Evolutionary conservation across 164 flowering plant genomes (phyloP), one percentile per base, ranked within the genome.

Genomic region (Liriodendron chinense): DNA sequence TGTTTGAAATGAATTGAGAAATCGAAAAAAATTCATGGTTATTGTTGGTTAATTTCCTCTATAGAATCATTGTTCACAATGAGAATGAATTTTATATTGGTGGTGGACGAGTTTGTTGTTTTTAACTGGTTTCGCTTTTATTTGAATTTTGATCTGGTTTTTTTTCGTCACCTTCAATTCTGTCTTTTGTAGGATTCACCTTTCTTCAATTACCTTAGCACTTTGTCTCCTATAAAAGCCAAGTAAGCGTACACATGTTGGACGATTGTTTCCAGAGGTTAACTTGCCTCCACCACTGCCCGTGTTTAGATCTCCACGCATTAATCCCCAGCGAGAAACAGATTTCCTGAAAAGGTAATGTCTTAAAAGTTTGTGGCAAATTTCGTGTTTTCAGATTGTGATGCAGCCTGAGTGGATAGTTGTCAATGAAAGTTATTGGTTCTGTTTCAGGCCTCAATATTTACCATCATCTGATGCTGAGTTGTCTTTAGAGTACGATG

Each of bases 261-360:
- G 80, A 9, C 86, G 81, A 79, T 83, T 79, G 21, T 82, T 86
- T 72, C 65, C 81, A n/a, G 87, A 83, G 25, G 78, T 83, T 70
- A 78, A 72, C 77, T 72, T 89, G 63, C 87, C 89, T 20, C 65
- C 81, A 12, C 79, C 79, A 26, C 87, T 85, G n/a, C 80, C 80
- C 24, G 87, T 85, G 48, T 88, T 88, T 73, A 85, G 84, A 5
- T 87, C 91, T 20, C 92, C 91, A 8, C 84, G 72, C 12, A 69
- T 76, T n/a, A 82, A 80, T 72, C 50, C 76, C 21, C 81, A 26
- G 28, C 70, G 76, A 22, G 87, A 83, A 78, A 66, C 75, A 70
- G 72, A 67, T 75, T 76, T 74, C 25, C 57, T 77, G 47, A 78
- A 72, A 70, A 83, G 89, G 89, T 86, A 71, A 28, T 63, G 21